phyloP scores from a whole-genome alignment of 805 yeast species.

The Nakazawaea ishiwadae region DNA sequence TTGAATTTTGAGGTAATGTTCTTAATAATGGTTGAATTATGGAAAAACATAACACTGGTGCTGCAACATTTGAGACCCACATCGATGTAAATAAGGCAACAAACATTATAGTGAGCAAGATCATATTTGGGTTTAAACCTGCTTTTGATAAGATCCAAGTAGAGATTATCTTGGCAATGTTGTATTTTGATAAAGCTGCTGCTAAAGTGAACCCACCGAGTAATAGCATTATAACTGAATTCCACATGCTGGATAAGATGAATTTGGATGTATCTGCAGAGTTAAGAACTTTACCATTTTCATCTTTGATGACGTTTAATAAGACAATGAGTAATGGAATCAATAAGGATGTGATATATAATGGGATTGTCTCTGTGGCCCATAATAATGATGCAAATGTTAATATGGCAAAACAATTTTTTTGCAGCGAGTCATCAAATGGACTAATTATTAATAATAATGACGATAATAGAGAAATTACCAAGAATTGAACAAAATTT shows the following conservation, averaged over 20 bases:
- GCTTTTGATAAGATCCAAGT: constrained; percentile 77
- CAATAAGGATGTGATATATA: constrained; percentile 81
- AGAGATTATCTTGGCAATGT: constrained; percentile 81
- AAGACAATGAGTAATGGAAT: constrained; percentile 80
- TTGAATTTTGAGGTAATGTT: constrained; percentile 73
- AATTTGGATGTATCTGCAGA: constrained; percentile 72
- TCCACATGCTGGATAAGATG: constrained; percentile 90
- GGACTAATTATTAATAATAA: constrained; percentile 49
- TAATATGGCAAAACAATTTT: constrained; percentile 79
- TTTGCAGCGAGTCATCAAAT: constrained; percentile 58
- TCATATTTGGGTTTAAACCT: constrained; percentile 78
- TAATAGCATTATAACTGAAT: constrained; percentile 83
- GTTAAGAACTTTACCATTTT: constrained; percentile 43
- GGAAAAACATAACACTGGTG: constrained; percentile 90
- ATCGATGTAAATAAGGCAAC: constrained; percentile 84
- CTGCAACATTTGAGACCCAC: constrained; percentile 97
- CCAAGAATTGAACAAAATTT: constrained; percentile 34
- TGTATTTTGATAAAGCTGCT: constrained; percentile 88
- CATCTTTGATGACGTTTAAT: constrained; percentile 61
- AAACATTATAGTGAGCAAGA: constrained; percentile 75
- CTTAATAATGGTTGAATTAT: constrained; percentile 87
- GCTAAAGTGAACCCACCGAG: constrained; percentile 95
- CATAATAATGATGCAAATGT: constrained; percentile 80
- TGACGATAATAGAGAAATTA: constrained; percentile 46
- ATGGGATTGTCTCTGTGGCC: constrained; percentile 95